phyloP scores from a whole-genome alignment of 1,284 basidiomycete genomes.

The Laetiporus sulphureus region DNA sequence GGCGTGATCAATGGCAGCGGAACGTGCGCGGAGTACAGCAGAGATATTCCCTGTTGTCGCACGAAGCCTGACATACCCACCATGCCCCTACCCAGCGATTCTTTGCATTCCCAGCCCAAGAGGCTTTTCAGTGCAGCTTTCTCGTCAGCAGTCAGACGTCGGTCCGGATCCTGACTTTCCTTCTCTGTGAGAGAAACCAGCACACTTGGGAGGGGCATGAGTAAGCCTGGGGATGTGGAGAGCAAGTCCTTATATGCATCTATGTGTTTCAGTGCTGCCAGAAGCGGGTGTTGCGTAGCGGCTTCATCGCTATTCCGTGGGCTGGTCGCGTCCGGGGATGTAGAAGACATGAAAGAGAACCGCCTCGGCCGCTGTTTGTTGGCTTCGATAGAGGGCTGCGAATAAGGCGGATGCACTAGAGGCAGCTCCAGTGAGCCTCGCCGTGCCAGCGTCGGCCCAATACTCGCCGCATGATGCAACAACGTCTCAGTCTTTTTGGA shows the following conservation, averaged over 20 bases:
- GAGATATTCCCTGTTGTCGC: slow-evolving; percentile 50
- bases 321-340: slow-evolving; percentile 5
- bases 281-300: slow-evolving; percentile 24
- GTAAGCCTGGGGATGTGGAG: slow-evolving; percentile 47
- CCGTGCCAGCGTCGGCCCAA: slow-evolving; percentile 25
- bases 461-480: slow-evolving; percentile 27
- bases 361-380: slow-evolving; percentile 28
- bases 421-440: slow-evolving; percentile 34
- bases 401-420: slow-evolving; percentile 6
- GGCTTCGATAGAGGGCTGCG: slow-evolving; percentile 8
- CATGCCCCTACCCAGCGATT: slow-evolving; percentile 40
- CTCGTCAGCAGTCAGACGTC: slow-evolving; percentile 49
- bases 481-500: slow-evolving; percentile 35
- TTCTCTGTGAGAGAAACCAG: slow-evolving; percentile 42
- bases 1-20: slow-evolving; percentile 18
- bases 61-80: slow-evolving; percentile 47
- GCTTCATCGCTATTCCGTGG: slow-evolving; percentile 4
- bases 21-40: slow-evolving; percentile 46
- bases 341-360: slow-evolving; percentile 39
- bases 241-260: slow-evolving; percentile 33
- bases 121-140: slow-evolving; percentile 42
- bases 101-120: slow-evolving; percentile 52
- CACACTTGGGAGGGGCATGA: slow-evolving; percentile 38
- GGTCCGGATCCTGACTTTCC: slow-evolving; percentile 32
- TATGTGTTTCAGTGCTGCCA: slow-evolving; percentile 33